These are phyloP conservation scores for Alternaria brassicicola DNA, from an alignment of 2,329 filamentous ascomycete genomes.

Conservation along the genomic window DNA sequence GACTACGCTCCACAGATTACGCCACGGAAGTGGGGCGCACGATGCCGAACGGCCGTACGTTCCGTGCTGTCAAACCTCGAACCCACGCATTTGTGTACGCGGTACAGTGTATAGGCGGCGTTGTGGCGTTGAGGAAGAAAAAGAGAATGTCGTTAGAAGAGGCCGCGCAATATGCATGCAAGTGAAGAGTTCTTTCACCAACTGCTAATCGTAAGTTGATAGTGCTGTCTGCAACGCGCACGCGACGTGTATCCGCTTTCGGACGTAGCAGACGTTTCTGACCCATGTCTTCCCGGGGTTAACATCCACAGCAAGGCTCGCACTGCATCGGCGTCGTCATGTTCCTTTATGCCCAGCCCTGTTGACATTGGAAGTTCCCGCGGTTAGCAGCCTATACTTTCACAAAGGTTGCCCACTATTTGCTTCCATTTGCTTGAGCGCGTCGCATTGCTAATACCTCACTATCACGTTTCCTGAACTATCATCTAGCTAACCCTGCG, in stretches of 20 bases:
- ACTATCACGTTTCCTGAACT: not conserved
- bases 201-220: not conserved
- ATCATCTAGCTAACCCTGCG: not conserved
- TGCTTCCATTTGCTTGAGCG: conserved; percentile 7
- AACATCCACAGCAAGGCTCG: conserved; percentile 3
- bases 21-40: conserved; percentile 13
- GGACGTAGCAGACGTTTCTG: conserved; percentile 11
- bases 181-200: not conserved
- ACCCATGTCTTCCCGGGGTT: conserved; percentile 7
- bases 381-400: conserved; percentile 5
- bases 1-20: conserved; percentile 9
- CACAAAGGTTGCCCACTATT: conserved; percentile 25
- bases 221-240: conserved; percentile 5
- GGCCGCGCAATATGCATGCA: not conserved
- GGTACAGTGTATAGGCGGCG: not conserved
- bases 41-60: conserved; percentile 9
- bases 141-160: not conserved
- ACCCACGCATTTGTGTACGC: not conserved
- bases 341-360: conserved; percentile 17
- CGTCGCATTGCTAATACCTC: not conserved
- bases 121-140: not conserved
- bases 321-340: conserved; percentile 31
- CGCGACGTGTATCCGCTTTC: conserved; percentile 23
- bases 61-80: conserved; percentile 1
- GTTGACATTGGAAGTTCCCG: conserved; percentile 20